Percentiles rank a stretch among this genome's conserved stretches.
These are phyloP conservation scores for Saccharomycopsis oosterbeekiorum DNA, from an alignment of 805 yeast genomes.

Conservation along the genomic window DNA sequence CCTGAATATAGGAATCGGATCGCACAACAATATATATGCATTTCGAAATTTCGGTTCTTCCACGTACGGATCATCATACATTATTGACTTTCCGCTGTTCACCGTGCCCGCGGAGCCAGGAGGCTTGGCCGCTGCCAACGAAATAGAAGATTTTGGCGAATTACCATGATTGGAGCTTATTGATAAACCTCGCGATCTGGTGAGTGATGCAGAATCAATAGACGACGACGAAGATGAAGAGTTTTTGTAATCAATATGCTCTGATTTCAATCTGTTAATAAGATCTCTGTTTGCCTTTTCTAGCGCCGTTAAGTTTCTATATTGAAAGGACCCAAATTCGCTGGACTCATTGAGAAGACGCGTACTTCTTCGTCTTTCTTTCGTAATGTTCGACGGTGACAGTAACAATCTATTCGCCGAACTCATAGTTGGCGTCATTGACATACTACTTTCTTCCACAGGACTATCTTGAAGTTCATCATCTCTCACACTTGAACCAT, in stretches of 20 bases:
- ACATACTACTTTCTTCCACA: conserved; percentile 21
- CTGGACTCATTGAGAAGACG: conserved; percentile 40
- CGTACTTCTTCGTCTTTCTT: conserved; percentile 60
- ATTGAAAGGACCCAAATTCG: conserved; percentile 90
- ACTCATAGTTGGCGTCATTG: conserved; percentile 21
- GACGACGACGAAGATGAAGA: conserved; percentile 29
- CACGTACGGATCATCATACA: background rate
- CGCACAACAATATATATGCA: conserved; percentile 71
- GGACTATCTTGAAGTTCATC: conserved; percentile 17
- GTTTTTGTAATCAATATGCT: conserved; percentile 48
- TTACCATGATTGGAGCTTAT: conserved; percentile 20
- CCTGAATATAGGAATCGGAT: conserved; percentile 75
- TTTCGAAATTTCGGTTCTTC: conserved; percentile 22
- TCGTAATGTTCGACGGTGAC: conserved; percentile 39
- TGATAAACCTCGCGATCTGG: conserved; percentile 31
- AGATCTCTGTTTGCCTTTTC: conserved; percentile 93
- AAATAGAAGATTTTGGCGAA: conserved; percentile 14
- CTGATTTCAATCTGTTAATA: conserved; percentile 75
- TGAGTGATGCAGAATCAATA: conserved; percentile 30
- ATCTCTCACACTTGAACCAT: conserved; percentile 12
- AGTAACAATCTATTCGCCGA: conserved; percentile 26
- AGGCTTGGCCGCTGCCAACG: background rate
- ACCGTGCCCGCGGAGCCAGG: background rate
- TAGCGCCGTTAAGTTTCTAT: conserved; percentile 77
- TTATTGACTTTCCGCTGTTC: background rate